Evolutionary conservation across 306 rosid genomes (phyloP), one percentile per base, ranked within the genome.

Genomic region (Acacia acuminata): DNA sequence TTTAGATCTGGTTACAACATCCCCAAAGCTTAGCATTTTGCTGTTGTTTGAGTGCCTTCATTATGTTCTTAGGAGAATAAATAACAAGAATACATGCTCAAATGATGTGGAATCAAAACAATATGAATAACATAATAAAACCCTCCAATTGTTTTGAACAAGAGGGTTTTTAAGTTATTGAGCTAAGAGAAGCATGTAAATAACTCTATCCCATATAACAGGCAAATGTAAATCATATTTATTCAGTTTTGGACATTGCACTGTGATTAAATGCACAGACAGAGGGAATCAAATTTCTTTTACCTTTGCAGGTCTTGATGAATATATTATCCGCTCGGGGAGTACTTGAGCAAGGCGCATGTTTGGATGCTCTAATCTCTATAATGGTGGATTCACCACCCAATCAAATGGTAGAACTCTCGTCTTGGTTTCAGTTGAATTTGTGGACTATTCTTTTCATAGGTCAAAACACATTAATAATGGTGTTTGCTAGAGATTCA

Each of bases 371-470:
- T 75, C 85, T 96, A 77, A 84, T 94, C 82, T 86, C 96, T 12
- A 86, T 93, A 77, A 93, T 96, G 98, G 86, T 96, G 92, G 98
- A 96, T 85, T 96, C 98, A 1, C 86, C 94, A 9, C 83, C 85
- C 78, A 96, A 96, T 91, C 99, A 96, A 88, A 88, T 83, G 99
- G 99, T 95, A 89, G 79, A 55, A 78, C 32, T 67, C 64, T 71
- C 60, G 53, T 3, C 51, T 76, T 14, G 34, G 71, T 40, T 70
- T 76, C 40, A 64, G 30, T 73, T 58, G 56, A 73, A 27, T 56
- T 47, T 19, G 32, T 70, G 42, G 42, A n/a, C 32, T 76, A 44
- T 47, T 24, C 19, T 72, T n/a, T 77, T 83, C 42, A 12, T 44
- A 40, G 20, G 2, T 70, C 55, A n/a, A 45, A 45, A 44, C 75